Evolutionary conservation across 208 protist genomes (phyloP), one percentile per base, ranked within the genome.

Genomic region (Acanthamoeba healyi): DNA sequence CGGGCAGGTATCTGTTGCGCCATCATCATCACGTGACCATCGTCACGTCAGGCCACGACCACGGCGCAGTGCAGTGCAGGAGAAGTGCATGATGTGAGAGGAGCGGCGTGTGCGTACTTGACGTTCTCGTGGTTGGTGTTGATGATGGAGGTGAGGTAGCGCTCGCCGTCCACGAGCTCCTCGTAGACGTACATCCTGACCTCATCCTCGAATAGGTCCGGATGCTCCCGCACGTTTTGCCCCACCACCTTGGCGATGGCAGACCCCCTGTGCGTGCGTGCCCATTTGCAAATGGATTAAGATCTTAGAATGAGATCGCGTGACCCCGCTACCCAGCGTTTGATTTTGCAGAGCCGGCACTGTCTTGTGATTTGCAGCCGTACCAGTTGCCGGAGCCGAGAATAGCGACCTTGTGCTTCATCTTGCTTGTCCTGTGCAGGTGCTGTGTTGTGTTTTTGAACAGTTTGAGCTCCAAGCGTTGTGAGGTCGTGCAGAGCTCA

Each of bases 331-430:
- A n/a, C n/a, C n/a, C n/a, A n/a, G n/a, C 15, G 15, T 24, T 32
- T 19, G 65, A 40, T 74, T 17, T n/a, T n/a, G n/a, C n/a, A 56
- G 12, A 10, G 14, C 19, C n/a, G 6, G 24, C 1, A 32, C 36
- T 56, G 24, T 32, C 4, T 22, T 61, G 9, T 29, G 29, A 49
- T 24, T 26, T 22, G 38, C 6, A 22, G 12, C 5, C n/a, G 40
- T 40, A 95, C 96, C 96, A 97, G 93, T 97, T 97, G 74, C 96
- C 96, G 12, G 94, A 96, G 44, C 96, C 96, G 34, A 97, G 63
- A 29, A 97, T 94, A 24, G 94, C 74, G 29, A 97, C 94, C 36
- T 79, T 79, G 26, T 79, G 70, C 70, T 79, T 79, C 70, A 79
- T 79, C 24, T 10, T 46, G 61, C 29, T 26, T n/a, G n/a, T n/a